Base-by-base conservation (phyloP, 2,329 filamentous ascomycete species). In the Coniochaeta sp. region DNA sequence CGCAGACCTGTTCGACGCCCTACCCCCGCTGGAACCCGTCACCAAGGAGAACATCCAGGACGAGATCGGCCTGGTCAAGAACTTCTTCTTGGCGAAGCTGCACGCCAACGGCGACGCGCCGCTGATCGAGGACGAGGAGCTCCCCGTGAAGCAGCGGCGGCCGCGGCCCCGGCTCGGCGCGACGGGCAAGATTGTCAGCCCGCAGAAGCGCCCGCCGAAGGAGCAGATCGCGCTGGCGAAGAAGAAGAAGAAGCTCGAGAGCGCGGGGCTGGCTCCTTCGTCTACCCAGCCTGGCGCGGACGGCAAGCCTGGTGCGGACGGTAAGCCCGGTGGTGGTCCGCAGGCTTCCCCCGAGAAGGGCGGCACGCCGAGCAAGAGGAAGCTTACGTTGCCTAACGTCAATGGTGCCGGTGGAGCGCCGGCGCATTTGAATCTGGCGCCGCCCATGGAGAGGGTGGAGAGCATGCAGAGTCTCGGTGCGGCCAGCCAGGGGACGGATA, bases 101-200 rank as follows among this genome's bases (percentile, higher is more conserved):
- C 88, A 90, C 61, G 86, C 89, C 52, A 94, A 91, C 66, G 81
- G 82, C 65, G 85, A 92, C 62, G 82, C 91, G 65, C 84, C 90
- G 40, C 78, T 99, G 58, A 75, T 95, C 50, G 94, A 99, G 72
- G 94, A 99, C 70, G 89, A 97, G 64, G 92, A 99, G 60, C 74
- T 99, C 22, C 94, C 95, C 14, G 82, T 86, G 51, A 99, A 99
- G 71, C 94, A 99, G 71, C 80, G 90, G 73, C 86, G 73, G 71
- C 89, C 72, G 22, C 76, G 80, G n/a, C 80, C 82, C n/a, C 75
- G 80, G 28, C 76, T 82, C 22, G 79, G 79, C 30, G 80, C 82
- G 18, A 91, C 86, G 18, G 89, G 89, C 63, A 95, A 95, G 75
- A 95, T 95, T 58, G 86, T 87, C 10, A 87, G 85, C 50, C 89